Evolutionary conservation across 345 rosid genomes (phyloP).

Genomic region (Populus alba): DNA sequence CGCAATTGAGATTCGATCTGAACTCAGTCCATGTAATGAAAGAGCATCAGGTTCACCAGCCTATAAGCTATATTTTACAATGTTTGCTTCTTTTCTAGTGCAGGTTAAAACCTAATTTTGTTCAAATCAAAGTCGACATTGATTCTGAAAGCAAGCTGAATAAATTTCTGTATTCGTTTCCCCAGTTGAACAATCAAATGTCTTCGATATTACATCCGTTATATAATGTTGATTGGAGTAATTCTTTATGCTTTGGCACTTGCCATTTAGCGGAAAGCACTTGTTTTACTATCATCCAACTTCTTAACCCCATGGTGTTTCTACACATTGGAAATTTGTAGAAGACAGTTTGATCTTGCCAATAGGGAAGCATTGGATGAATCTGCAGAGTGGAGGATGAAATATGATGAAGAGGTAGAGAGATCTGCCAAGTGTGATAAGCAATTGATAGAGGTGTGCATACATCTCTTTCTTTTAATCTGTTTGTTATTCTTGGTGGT

Average conservation of each 20-base stretch:
- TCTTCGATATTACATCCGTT: not conserved
- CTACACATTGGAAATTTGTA: constrained; percentile 26
- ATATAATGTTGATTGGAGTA: not conserved
- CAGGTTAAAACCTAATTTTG: not conserved
- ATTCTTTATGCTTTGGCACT: not conserved
- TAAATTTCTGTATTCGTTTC: not conserved
- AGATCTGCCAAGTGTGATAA: constrained; percentile 57
- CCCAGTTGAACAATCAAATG: not conserved
- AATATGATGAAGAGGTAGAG: constrained; percentile 62
- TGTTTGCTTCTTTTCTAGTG: not conserved
- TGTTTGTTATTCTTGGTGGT: not conserved
- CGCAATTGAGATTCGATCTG: not conserved
- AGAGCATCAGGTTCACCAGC: not conserved
- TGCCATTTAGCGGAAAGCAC: not conserved
- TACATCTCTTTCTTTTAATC: not conserved
- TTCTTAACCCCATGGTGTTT: not conserved
- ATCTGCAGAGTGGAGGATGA: constrained; percentile 89
- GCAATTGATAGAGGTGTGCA: constrained; percentile 54
- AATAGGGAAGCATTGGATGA: constrained; percentile 93
- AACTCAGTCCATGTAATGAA: not conserved
- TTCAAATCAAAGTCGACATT: not conserved
- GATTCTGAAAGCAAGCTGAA: not conserved
- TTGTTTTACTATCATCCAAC: not conserved
- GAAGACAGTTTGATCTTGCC: constrained; percentile 87
- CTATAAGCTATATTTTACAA: not conserved